Base-by-base conservation (phyloP, 1,284 basidiomycete genomes). In the Cutaneotrichosporon cyanovorans region DNA sequence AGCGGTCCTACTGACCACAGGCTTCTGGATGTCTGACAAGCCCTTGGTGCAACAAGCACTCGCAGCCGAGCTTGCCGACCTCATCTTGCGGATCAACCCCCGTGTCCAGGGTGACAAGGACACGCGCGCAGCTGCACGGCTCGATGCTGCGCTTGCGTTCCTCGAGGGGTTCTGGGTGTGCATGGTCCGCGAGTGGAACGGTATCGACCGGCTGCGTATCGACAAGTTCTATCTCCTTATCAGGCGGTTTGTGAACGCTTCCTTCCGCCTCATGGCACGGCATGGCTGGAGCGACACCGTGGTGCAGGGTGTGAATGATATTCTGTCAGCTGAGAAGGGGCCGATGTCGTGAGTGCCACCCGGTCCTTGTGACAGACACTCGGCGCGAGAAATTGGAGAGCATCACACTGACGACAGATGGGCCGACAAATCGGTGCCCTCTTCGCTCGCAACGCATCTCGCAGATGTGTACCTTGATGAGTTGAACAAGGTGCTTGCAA, bases 1-100 rank as follows among this genome's bases (percentile, higher is more conserved):
- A 16, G 14, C 2, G 10, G 19, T 9, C 19, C 30, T 19, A 20
- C 35, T 37, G 6, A 51, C 37, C 2, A 33, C 52, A 92, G 89
- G 90, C 64, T 97, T 93, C 72, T 98, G 92, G 92, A 97, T 97
- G 91, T 96, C 90, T 3, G 93, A 98, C 74, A 98, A 98, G 69
- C 92, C 93, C 6, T 77, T 93, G 3, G 84, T 98, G 5, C 93
- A 98, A 67, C 95, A 98, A 69, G 82, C 82, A 4, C 78, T 98
- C 7, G 90, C 93, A 0, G 75, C 77, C 9, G 87, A 93, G 60
- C 74, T 98, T 20, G 83, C 93, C 10, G 81, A 88, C 49, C 76
- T 97, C 30, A 61, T 89, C 5, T 72, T 95, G 25, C 77, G 75
- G 9, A 87, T 91, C 50, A 73, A 80, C 5, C 77, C 72, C 8